Evolutionary conservation across 106 monocot species (phyloP).

Genomic region (Amphibolis antarctica): DNA sequence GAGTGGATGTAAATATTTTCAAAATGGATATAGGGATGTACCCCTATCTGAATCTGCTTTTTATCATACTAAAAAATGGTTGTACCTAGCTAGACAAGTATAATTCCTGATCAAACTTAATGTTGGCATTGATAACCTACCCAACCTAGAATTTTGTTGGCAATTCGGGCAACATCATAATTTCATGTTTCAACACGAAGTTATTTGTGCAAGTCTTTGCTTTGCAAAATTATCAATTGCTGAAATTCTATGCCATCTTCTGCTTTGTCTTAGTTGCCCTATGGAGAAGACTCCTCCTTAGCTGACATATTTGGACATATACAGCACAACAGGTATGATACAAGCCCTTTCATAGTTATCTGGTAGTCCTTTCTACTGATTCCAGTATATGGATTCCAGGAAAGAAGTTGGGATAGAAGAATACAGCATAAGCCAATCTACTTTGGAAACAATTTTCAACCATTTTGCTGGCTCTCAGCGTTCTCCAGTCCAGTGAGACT

Average conservation of each 20-base stretch:
- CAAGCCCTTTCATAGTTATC: neutral
- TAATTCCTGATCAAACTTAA: too few species aligned
- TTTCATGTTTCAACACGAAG: too few species aligned
- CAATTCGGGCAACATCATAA: too few species aligned
- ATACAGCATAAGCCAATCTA: constrained; percentile 86
- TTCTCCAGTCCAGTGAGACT: neutral
- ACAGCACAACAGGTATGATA: constrained; percentile 68
- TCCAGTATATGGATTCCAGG: constrained; percentile 18
- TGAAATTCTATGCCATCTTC: neutral
- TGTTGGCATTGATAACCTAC: too few species aligned
- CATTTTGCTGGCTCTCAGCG: constrained; percentile 53
- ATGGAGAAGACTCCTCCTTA: constrained; percentile 63
- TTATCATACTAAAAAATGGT: too few species aligned
- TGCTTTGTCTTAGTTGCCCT: constrained; percentile 43
- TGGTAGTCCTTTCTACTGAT: neutral
- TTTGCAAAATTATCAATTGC: neutral
- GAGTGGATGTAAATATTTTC: too few species aligned
- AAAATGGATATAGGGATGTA: too few species aligned
- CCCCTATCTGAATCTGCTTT: too few species aligned
- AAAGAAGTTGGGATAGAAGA: constrained; percentile 55
- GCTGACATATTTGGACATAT: constrained; percentile 85
- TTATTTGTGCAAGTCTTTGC: too few species aligned
- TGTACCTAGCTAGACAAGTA: too few species aligned
- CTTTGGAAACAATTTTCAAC: constrained; percentile 86
- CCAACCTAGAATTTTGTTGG: too few species aligned